Evolutionary conservation across 345 rosid genomes (phyloP).

Genomic region (Eucalyptus marginata): DNA sequence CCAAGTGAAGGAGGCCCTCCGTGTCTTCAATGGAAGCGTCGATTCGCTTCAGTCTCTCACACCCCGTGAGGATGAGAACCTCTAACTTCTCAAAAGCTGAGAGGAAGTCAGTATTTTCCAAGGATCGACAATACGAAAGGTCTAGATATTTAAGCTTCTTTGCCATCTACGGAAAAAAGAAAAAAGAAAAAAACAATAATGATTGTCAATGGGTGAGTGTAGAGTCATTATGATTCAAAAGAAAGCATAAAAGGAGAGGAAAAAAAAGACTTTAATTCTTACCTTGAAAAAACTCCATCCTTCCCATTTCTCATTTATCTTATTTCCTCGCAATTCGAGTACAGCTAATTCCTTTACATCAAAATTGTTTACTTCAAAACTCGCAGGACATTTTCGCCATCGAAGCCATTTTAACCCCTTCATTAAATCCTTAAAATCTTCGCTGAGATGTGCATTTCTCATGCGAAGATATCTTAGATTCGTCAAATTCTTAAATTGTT

Average conservation of each 20-base stretch:
- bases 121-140: rapidly evolving
- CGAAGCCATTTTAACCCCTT: rapidly evolving
- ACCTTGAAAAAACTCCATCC: neutral
- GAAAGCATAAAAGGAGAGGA: neutral
- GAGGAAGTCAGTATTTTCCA: neutral
- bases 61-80: neutral
- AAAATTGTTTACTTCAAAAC: neutral
- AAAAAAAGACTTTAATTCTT: no score
- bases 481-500: neutral
- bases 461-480: neutral
- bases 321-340: rapidly evolving
- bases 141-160: neutral
- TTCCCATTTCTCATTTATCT: neutral
- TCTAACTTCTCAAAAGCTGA: neutral
- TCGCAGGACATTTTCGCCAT: rapidly evolving
- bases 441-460: rapidly evolving
- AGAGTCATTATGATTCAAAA: neutral
- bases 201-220: neutral
- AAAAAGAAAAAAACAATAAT: neutral
- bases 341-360: rapidly evolving
- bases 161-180: neutral
- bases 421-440: neutral
- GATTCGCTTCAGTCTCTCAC: rapidly evolving
- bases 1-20: neutral
- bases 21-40: neutral